A percentile compares a stretch with the other conserved stretches of the same genome.
These are phyloP conservation scores for Oryza australiensis DNA, from an alignment of 176 grass and related monocot species.

Conservation along the genomic window DNA sequence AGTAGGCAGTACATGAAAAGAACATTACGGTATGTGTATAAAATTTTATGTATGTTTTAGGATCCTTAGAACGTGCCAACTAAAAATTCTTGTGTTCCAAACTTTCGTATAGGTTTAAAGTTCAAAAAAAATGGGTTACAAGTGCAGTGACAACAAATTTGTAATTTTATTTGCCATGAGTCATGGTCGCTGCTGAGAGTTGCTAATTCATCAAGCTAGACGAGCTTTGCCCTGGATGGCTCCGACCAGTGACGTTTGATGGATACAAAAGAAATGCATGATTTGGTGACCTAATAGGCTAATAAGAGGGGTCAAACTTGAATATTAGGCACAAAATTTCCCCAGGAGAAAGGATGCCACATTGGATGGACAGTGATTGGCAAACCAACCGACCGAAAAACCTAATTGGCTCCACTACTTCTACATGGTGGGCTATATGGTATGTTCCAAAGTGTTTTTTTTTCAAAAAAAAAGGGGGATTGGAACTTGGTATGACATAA, in stretches of 20 bases:
- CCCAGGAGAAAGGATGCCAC: neutral
- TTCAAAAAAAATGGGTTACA: too few species aligned
- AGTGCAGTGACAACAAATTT: too few species aligned
- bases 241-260: neutral
- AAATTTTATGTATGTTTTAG: too few species aligned
- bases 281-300: neutral
- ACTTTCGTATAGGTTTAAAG: neutral
- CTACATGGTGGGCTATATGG: neutral
- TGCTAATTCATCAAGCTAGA: neutral
- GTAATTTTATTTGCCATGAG: too few species aligned
- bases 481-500: neutral
- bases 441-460: neutral
- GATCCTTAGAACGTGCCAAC: too few species aligned
- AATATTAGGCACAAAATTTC: neutral
- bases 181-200: neutral
- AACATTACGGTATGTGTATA: too few species aligned
- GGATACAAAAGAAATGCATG: neutral
- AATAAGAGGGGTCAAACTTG: neutral
- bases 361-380: neutral
- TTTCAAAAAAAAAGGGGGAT: too few species aligned
- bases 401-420: neutral
- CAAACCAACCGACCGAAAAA: neutral
- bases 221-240: neutral
- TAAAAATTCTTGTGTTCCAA: neutral
- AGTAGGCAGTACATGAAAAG: too few species aligned